Evolutionary conservation across 352 stramenopile species (phyloP), one percentile per base, ranked within the genome.

Genomic region (Pythium coloratum): DNA sequence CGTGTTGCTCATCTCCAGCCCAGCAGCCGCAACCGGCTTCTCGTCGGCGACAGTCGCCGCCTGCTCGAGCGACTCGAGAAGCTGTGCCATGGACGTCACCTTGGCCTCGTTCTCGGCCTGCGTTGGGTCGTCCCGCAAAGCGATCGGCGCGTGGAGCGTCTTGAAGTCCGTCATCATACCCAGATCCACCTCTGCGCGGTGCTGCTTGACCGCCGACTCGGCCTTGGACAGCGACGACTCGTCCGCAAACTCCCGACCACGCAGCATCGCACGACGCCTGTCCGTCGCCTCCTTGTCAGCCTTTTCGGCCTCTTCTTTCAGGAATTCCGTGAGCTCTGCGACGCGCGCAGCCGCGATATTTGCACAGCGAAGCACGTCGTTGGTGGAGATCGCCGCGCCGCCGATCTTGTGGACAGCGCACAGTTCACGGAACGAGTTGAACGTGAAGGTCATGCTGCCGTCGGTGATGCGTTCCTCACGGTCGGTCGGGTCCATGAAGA

Each of bases 391-490:
- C 30, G 85, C 75, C 18, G 85, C 76, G 28, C 92, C 93, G 58
- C 91, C 90, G 67, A 96, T 95, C 71, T 97, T 96, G 73, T 95
- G 88, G 60, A 97, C 80, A 10, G 86, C 84, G 62, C 91, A 96
- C 34, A 98, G 75, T 71, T 98, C 92, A 18, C 89, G 85, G 76
- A 97, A 96, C 51, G 87, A 94, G 66, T 97, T 97, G 65, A 97
- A 91, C 33, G 90, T 95, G 72, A 97, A 96, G 20, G 86, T 97
- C 64, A 95, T 86, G 30, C 72, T 78, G 60, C 83, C 92, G 57
- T 97, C 90, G 30, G 90, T 92, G 51, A 97, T 85, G 34, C 81
- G 82, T 76, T 98, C 92, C 66, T 98, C 92, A 33, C 82, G 82
- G 66, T 96, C 85, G 6, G 86, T 96, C 18, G 92, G 92, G 71